Conservation (phyloP, 208 protist species). For the Trypanosoma lewisi region DNA sequence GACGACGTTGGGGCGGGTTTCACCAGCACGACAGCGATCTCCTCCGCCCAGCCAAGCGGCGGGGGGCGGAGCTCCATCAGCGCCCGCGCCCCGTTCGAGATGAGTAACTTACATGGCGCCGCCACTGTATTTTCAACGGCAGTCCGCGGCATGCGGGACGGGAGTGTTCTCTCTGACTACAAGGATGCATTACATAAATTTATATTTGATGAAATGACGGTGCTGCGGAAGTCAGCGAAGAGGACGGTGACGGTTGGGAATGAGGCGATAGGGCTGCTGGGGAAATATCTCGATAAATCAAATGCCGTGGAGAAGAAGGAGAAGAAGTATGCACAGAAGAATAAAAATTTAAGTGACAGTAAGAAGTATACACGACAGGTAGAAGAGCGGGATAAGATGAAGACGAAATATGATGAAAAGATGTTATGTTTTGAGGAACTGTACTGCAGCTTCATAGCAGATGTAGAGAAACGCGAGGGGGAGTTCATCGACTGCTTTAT, state of each 20-base stretch:
- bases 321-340: conserved; percentile 41
- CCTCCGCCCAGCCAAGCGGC: neutral
- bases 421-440: conserved; percentile 33
- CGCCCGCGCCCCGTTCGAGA: neutral
- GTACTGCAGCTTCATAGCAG: conserved; percentile 46
- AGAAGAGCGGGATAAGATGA: conserved; percentile 20
- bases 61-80: neutral
- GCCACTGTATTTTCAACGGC: conserved; percentile 36
- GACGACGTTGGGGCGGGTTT: conserved; percentile 41
- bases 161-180: conserved; percentile 31
- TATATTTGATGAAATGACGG: conserved; percentile 29
- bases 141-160: conserved; percentile 36
- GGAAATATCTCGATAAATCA: conserved; percentile 24
- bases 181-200: conserved; percentile 27
- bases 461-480: conserved; percentile 34
- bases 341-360: conserved; percentile 36
- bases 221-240: conserved; percentile 30
- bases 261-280: conserved; percentile 13
- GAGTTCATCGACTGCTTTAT: conserved; percentile 53
- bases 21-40: conserved; percentile 30
- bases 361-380: conserved; percentile 49
- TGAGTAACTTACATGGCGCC: conserved; percentile 26
- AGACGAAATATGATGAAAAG: conserved; percentile 28
- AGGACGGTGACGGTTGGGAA: conserved; percentile 33
- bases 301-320: conserved; percentile 42